A percentile compares a stretch with the other conserved stretches of the same genome.
phyloP scores from a whole-genome alignment of 352 stramenopile species.

The Globisporangium nodosum region DNA sequence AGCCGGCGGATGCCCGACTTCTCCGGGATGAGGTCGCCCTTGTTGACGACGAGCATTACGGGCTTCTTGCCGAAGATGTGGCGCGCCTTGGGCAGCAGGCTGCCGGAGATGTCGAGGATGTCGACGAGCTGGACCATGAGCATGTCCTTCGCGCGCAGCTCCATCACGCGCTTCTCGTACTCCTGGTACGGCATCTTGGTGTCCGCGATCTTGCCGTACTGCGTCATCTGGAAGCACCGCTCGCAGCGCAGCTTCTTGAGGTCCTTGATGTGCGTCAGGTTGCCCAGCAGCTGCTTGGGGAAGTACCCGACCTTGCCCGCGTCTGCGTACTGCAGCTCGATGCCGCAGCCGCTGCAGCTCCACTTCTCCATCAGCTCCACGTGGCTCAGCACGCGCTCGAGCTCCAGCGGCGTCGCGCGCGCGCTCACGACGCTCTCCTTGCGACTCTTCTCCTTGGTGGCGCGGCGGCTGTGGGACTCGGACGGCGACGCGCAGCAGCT shows the following conservation, averaged over 20 bases:
- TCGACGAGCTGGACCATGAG: conserved; percentile 91
- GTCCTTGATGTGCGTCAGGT: conserved; percentile 58
- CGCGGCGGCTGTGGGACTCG: background rate
- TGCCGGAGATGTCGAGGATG: conserved; percentile 90
- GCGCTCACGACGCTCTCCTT: background rate
- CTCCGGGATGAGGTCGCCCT: conserved; percentile 84
- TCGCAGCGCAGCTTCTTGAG: conserved; percentile 80
- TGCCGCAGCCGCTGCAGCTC: conserved; percentile 78
- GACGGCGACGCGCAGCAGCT: conserved; percentile 12
- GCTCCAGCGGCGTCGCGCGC: conserved; percentile 19
- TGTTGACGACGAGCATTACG: conserved; percentile 89
- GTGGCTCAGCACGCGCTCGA: conserved; percentile 65
- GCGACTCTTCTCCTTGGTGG: background rate
- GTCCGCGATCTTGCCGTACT: conserved; percentile 85
- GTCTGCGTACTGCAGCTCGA: conserved; percentile 70
- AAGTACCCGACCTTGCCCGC: conserved; percentile 61
- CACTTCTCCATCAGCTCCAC: conserved; percentile 82
- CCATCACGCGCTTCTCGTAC: conserved; percentile 86
- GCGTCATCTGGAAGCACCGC: conserved; percentile 83
- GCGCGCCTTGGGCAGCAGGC: conserved; percentile 77
- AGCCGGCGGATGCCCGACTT: conserved; percentile 80
- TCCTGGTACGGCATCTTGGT: conserved; percentile 78
- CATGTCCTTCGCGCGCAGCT: conserved; percentile 81
- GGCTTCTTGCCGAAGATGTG: conserved; percentile 88
- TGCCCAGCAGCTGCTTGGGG: conserved; percentile 53